A percentile compares a stretch with the other conserved stretches of the same genome.
Conservation (phyloP, 2,329 filamentous ascomycete genomes). For the Scorias spongiosa region DNA sequence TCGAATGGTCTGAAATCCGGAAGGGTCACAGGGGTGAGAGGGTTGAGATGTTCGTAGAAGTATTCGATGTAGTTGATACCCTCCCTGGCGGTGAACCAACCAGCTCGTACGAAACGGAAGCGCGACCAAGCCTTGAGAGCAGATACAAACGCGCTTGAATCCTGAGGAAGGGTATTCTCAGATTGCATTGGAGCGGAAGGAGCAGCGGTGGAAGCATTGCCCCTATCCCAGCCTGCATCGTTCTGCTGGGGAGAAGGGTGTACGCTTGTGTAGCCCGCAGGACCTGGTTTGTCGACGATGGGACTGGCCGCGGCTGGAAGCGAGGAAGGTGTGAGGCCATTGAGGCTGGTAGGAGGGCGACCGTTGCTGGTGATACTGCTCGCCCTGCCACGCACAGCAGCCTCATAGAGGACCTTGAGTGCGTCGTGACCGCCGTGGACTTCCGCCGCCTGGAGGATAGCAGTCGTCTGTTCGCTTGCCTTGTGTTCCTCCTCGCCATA, state of each 20-base stretch:
- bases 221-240: constrained; percentile 8
- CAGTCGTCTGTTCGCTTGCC: constrained; percentile 44
- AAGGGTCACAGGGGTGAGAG: constrained; percentile 83
- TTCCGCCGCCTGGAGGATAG: constrained; percentile 45
- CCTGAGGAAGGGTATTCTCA: constrained; percentile 4
- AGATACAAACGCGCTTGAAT: constrained; percentile 30
- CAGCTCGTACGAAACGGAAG: constrained; percentile 87
- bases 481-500: constrained; percentile 39
- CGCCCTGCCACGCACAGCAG: constrained; percentile 41
- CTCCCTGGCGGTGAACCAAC: constrained; percentile 90
- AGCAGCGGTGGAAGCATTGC: constrained; percentile 8
- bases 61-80: constrained; percentile 91
- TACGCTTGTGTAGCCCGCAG: background rate
- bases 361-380: constrained; percentile 25
- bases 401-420: constrained; percentile 79
- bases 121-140: constrained; percentile 79
- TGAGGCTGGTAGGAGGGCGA: constrained; percentile 9
- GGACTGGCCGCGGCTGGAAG: constrained; percentile 3
- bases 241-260: constrained; percentile 2
- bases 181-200: constrained; percentile 10
- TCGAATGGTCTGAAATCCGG: constrained; percentile 76
- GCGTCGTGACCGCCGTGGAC: constrained; percentile 89
- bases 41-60: constrained; percentile 83
- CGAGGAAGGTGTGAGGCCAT: constrained; percentile 9
- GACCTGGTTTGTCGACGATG: background rate